Evolutionary conservation across 768 basidiomycete genomes (phyloP), one percentile per base, ranked within the genome.

Genomic region (Boletus insuetus): DNA sequence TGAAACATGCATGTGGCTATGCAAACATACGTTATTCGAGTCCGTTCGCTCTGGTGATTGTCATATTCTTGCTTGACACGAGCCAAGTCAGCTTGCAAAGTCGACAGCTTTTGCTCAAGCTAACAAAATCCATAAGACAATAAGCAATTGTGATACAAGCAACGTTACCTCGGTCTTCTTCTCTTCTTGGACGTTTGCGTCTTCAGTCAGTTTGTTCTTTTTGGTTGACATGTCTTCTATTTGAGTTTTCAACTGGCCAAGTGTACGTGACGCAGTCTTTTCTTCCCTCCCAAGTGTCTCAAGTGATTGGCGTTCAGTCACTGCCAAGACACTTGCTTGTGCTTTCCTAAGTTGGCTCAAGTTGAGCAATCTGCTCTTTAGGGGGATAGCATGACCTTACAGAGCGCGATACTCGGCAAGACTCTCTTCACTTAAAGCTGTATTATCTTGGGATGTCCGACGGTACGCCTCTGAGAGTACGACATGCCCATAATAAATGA

Each of bases 291-390:
- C 78, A 8, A 95, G 79, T 1, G 84, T 81, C 57, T 95, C 91
- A 1, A 97, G 79, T 6, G 85, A 77, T 64, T 97, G 94, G 1
- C 97, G 87, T 70, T 98, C 94, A 31, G 86, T 82, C 1, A 94
- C 85, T 1, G 92, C 93, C 34, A 89, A 81, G 3, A 89, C 73
- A 58, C 85, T 91, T 16, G 94, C 89, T 8, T 80, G 74, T 0
- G 86, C 84, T 74, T 96, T 94, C 38, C 94, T 96, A 58, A 35
- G 47, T 31, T 8, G 38, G 40, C 1, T 42, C 37, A 14, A 40
- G 44, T 9, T 70, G 44, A 67, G 32, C 34, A 22, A 41, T 14
- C 4, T 10, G 17, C 13, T 14, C 19, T n/a, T 38, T 9, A 48
- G 29, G 22, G 3, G 35, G 10, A 48, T 14, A 20, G 3, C 20